phyloP scores from a whole-genome alignment of 164 flowering plant genomes.

The Vitis riparia region DNA sequence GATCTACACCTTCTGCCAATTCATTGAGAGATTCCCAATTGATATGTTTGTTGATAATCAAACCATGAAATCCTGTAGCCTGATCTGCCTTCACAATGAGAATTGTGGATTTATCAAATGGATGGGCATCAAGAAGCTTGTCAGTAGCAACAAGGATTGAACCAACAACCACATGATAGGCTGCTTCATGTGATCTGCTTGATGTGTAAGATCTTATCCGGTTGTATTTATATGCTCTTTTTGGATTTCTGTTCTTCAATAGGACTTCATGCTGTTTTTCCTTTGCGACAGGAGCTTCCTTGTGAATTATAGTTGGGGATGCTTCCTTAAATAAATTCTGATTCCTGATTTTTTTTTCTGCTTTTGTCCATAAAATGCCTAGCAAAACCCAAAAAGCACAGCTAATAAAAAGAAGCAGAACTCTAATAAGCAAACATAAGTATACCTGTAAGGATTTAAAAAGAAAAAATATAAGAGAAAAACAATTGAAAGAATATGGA shows the following conservation, averaged over 20 bases:
- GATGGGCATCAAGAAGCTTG: conserved; percentile 47
- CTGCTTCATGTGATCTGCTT: conserved; percentile 13
- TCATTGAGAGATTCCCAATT: conserved; percentile 61
- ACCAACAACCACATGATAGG: conserved; percentile 42
- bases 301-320: conserved; percentile 9
- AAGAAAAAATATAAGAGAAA: background rate
- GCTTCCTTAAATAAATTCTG: conserved; percentile 13
- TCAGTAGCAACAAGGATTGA: conserved; percentile 72
- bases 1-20: conserved; percentile 37
- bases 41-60: conserved; percentile 77
- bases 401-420: background rate
- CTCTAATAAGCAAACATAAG: background rate
- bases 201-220: conserved; percentile 22
- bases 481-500: background rate
- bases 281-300: conserved; percentile 13
- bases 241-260: conserved; percentile 25
- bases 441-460: background rate
- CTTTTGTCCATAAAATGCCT: conserved; percentile 40
- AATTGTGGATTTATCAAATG: conserved; percentile 64
- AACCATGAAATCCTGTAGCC: conserved; percentile 61
- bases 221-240: conserved; percentile 9
- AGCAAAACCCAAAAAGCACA: background rate
- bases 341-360: conserved; percentile 20
- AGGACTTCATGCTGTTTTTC: conserved; percentile 38
- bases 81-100: conserved; percentile 71